These are phyloP conservation scores for Candida sakaeoensis DNA, from an alignment of 805 yeast genomes.

Conservation along the genomic window DNA sequence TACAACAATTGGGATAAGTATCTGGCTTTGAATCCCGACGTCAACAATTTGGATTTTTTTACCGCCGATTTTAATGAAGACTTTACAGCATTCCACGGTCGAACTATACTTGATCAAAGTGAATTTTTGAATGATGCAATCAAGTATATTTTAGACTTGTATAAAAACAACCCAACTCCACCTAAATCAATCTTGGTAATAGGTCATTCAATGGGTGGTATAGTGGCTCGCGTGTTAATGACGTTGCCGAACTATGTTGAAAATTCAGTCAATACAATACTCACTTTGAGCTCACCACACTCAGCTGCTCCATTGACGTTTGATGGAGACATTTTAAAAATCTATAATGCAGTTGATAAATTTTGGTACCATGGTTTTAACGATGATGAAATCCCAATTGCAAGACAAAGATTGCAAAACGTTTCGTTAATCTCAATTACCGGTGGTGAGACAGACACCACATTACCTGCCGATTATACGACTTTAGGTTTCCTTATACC, in stretches of 20 bases:
- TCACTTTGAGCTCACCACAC: slow-evolving; percentile 90
- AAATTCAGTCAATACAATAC: slow-evolving; percentile 73
- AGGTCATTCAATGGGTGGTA: slow-evolving; percentile 98
- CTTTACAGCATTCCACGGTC: slow-evolving; percentile 92
- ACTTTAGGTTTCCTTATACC: slow-evolving; percentile 71
- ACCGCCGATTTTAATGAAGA: slow-evolving; percentile 95
- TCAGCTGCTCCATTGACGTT: slow-evolving; percentile 89
- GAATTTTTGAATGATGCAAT: slow-evolving; percentile 90
- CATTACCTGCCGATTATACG: slow-evolving; percentile 89
- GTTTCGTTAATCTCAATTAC: slow-evolving; percentile 80
- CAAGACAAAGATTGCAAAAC: slow-evolving; percentile 46
- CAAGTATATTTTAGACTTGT: slow-evolving; percentile 66
- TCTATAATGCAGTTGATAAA: slow-evolving; percentile 69
- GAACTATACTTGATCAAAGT: slow-evolving; percentile 90
- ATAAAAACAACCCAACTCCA: slow-evolving; percentile 37
- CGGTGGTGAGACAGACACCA: slow-evolving; percentile 77
- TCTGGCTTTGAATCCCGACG: slow-evolving; percentile 25
- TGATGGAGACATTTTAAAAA: slow-evolving; percentile 78
- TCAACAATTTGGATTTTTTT: slow-evolving; percentile 71
- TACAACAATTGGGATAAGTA: slow-evolving; percentile 29
- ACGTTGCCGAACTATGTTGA: slow-evolving; percentile 71
- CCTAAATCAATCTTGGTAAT: slow-evolving; percentile 74
- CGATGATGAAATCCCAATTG: slow-evolving; percentile 28
- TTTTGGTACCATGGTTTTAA: slow-evolving; percentile 79
- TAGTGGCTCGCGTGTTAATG: slow-evolving; percentile 82